Conservation (phyloP, 306 rosid species). For the Cucurbita pepo region DNA sequence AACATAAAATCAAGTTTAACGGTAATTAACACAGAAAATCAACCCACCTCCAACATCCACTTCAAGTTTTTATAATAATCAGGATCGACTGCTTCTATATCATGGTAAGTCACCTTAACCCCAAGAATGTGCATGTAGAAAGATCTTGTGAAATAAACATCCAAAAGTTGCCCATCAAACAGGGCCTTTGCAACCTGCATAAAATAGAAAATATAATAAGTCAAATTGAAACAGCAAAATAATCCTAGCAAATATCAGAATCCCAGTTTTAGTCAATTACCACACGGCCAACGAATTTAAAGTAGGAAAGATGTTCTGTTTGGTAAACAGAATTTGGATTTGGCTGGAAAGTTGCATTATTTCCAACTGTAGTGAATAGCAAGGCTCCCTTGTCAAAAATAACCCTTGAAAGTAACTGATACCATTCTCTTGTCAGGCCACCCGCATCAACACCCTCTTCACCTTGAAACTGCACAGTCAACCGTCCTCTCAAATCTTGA, state of each 20-base stretch:
- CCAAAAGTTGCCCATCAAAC: slow-evolving; percentile 93
- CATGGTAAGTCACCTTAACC: slow-evolving; percentile 99
- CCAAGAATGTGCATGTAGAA: slow-evolving; percentile 96
- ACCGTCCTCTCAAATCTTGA: slow-evolving; percentile 78
- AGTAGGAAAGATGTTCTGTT: slow-evolving; percentile 97
- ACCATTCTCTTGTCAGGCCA: slow-evolving; percentile 98
- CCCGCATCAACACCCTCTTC: slow-evolving; percentile 99
- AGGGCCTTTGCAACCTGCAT: slow-evolving; percentile 95
- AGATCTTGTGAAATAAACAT: slow-evolving; percentile 95
- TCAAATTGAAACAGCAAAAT: neutral
- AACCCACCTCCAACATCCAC: slow-evolving; percentile 95
- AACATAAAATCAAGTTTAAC: neutral
- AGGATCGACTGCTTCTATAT: slow-evolving; percentile 97
- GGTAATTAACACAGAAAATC: neutral
- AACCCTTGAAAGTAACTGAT: slow-evolving; percentile 88
- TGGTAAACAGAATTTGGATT: slow-evolving; percentile 95
- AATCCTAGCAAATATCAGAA: neutral
- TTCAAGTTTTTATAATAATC: slow-evolving; percentile 96
- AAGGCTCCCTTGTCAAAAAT: slow-evolving; percentile 94
- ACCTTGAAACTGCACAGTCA: slow-evolving; percentile 95
- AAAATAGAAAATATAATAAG: neutral
- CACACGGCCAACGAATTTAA: slow-evolving; percentile 98
- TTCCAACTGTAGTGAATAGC: slow-evolving; percentile 93
- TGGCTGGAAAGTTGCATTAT: slow-evolving; percentile 93
- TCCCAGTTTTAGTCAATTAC: slow-evolving; percentile 26